Conservation (phyloP, 1,284 basidiomycete species). For the Ustilago nuda region DNA sequence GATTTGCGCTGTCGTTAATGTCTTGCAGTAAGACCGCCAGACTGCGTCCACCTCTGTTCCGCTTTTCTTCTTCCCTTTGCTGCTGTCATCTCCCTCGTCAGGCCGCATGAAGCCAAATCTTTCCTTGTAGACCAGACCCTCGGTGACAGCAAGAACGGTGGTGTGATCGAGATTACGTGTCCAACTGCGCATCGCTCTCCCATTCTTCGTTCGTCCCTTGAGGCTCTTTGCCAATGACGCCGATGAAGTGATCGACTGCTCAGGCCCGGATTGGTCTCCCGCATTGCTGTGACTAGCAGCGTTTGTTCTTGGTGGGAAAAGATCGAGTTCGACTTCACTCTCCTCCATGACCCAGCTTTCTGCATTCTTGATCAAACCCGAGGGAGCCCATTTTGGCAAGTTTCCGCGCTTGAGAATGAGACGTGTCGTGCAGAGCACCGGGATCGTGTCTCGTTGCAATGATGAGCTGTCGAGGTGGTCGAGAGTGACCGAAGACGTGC, state of each 20-base stretch:
- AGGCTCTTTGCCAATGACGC: slow-evolving; percentile 8
- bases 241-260: not conserved
- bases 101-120: slow-evolving; percentile 47
- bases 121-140: slow-evolving; percentile 58
- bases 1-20: slow-evolving; percentile 57
- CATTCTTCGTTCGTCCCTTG: slow-evolving; percentile 43
- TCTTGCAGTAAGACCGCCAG: slow-evolving; percentile 49
- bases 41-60: not conserved
- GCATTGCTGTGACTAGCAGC: not conserved
- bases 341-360: slow-evolving; percentile 69
- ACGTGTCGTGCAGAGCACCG: slow-evolving; percentile 85
- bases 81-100: not conserved
- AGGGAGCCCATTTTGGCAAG: slow-evolving; percentile 88
- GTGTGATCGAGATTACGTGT: slow-evolving; percentile 67
- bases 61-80: not conserved
- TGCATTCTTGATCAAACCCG: slow-evolving; percentile 75
- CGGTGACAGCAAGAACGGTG: slow-evolving; percentile 64
- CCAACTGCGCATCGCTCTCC: slow-evolving; percentile 65
- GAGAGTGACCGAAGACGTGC: slow-evolving; percentile 32
- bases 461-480: slow-evolving; percentile 62
- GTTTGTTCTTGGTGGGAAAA: slow-evolving; percentile 33
- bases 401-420: slow-evolving; percentile 91
- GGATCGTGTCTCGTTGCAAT: slow-evolving; percentile 69
- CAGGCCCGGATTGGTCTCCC: not conserved
- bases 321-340: slow-evolving; percentile 66